A percentile compares a stretch with the other conserved stretches of the same genome.
Conservation (phyloP, 2,329 filamentous ascomycete species). For the Ceratocystis diversiconidia region DNA sequence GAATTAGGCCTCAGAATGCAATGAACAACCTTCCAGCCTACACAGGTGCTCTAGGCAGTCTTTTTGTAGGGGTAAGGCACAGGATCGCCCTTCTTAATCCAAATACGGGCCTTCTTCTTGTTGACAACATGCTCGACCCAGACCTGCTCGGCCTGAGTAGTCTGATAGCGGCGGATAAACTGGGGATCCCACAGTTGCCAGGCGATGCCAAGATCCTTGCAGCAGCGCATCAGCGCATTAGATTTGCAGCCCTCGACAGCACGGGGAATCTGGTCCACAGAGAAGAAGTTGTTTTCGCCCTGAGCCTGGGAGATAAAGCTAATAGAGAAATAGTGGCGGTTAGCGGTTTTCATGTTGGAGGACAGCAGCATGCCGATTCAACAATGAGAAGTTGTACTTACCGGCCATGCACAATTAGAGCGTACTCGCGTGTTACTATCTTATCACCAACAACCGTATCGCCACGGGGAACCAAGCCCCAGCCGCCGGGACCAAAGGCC, state of each 20-base stretch:
- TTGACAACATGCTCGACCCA: conserved; percentile 80
- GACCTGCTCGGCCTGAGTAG: conserved; percentile 57
- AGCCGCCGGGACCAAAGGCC: conserved; percentile 88
- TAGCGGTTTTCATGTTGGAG: not conserved
- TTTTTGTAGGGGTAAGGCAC: conserved; percentile 47
- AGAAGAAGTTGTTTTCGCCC: conserved; percentile 90
- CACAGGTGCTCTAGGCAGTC: conserved; percentile 12
- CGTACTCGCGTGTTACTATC: conserved; percentile 79
- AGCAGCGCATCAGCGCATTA: conserved; percentile 94
- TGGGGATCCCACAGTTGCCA: conserved; percentile 93
- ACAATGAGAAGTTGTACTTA: conserved; percentile 31
- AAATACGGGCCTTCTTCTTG: conserved; percentile 84
- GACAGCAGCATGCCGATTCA: not conserved
- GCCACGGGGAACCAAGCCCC: conserved; percentile 81
- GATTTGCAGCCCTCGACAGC: conserved; percentile 95
- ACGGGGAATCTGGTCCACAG: conserved; percentile 75
- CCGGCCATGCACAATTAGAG: conserved; percentile 76
- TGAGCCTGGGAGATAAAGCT: conserved; percentile 86
- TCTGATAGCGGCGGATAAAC: conserved; percentile 73
- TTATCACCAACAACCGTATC: conserved; percentile 75
- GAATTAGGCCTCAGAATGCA: not conserved
- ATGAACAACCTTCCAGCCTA: not conserved
- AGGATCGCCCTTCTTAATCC: conserved; percentile 61
- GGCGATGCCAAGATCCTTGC: conserved; percentile 90
- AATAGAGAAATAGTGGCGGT: not conserved